Evolutionary conservation across 2,329 filamentous ascomycete genomes (phyloP), one percentile per base, ranked within the genome.

Genomic region (Fusarium sororula): DNA sequence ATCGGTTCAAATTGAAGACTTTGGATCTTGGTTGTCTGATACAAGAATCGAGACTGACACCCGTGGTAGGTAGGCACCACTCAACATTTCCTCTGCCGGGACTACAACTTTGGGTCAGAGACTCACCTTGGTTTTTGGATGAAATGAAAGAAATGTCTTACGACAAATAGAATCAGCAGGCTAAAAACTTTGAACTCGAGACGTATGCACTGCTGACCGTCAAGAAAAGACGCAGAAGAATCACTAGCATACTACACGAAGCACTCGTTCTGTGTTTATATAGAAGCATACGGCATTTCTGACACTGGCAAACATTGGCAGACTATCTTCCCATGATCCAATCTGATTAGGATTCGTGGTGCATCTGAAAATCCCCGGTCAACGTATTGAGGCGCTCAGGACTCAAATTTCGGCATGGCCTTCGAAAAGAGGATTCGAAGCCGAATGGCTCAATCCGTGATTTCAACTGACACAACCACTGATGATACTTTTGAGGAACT

Each of bases 401-500:
- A 26, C 20, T n/a, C 24, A 58, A 37, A 28, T 14, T 54, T 44
- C 20, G 32, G 14, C 11, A 78, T 77, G 74, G 51, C 51, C 24
- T 51, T 37, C 32, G 65, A 68, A 24, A 68, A 45, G 39, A 72
- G 45, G 30, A 32, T 45, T 14, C 69, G 72, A 26, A 42, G 48
- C 17, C 70, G 38, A 22, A 63, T 54, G 37, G 28, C 45, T 35
- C 73, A 60, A 18, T 37, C 51, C 15, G 28, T 53, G 28, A 22
- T 38, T 22, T 70, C 44, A 12, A 66, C 68, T 30, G 61, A 71
- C 26, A 30, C 32, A 38, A 58, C 48, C 32, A 59, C 54, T 30
- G 68, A 73, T 42, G 65, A 67, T 37, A 68, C 68, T 14, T 53
- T 75, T 11, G 66, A 66, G 10, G 77, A 76, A 26, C 64, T 39